phyloP scores from a whole-genome alignment of 441 rosid genomes.

The Syzygium malaccense region DNA sequence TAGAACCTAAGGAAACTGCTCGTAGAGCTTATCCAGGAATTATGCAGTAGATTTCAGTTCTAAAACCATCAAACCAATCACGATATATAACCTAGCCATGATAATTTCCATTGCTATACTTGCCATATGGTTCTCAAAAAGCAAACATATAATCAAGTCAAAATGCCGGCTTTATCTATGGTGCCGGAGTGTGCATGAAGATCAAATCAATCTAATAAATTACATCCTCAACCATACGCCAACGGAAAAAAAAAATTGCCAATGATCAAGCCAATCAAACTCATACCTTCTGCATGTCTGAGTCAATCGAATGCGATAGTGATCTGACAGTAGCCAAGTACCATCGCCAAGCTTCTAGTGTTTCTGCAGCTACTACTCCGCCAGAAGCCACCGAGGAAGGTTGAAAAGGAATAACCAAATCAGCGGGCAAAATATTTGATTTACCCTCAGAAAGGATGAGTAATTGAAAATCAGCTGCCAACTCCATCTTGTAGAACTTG shows the following conservation, averaged over 20 bases:
- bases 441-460: slow-evolving; percentile 76
- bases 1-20: background rate
- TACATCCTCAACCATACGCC: background rate
- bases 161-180: background rate
- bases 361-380: slow-evolving; percentile 33
- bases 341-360: slow-evolving; percentile 70
- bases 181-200: background rate
- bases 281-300: slow-evolving; percentile 73
- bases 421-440: slow-evolving; percentile 78
- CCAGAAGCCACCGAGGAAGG: slow-evolving; percentile 36
- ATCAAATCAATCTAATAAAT: background rate
- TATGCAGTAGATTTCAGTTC: background rate
- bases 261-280: background rate
- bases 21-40: background rate
- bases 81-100: background rate
- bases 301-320: slow-evolving; percentile 55
- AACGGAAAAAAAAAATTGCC: background rate
- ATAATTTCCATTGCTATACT: background rate
- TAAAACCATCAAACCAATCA: background rate
- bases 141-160: background rate
- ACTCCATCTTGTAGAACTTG: slow-evolving; percentile 80
- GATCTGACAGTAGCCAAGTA: slow-evolving; percentile 70
- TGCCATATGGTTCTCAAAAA: background rate
- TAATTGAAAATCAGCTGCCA: slow-evolving; percentile 73
- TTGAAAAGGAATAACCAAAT: slow-evolving; percentile 61